Evolutionary conservation across 129 eudicot species (phyloP), one percentile per base, ranked within the genome.

Genomic region (Flaveria linearis): DNA sequence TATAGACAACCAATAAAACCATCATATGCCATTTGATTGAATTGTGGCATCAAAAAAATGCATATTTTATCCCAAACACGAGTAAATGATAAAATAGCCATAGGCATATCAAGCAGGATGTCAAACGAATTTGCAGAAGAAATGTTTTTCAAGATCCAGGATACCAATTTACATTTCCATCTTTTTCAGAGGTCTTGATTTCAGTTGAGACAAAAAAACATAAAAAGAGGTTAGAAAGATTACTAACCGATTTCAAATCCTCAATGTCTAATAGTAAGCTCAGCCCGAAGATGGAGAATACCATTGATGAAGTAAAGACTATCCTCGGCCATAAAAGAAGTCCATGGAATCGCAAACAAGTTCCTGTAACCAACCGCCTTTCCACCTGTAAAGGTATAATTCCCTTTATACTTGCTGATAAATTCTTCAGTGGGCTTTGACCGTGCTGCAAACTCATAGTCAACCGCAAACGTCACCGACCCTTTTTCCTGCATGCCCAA

Each of bases 401-500:
- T 91, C 14, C 97, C 97, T 63, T 91, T 91, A 61, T 88, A 91
- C 84, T 91, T 91, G 60, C 90, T 89, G 0, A 84, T 55, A 58
- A 68, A 89, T 74, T 91, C 97, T 82, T 91, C 96, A 0, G 90
- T 77, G 7, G 97, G 89, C 67, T 87, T 91, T 13, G 90, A 83
- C 56, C 97, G 75, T 1, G 96, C 92, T 3, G 97, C 88, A 85
- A 91, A 89, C 68, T 89, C 97, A 18, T 88, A 88, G 69, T 91
- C 97, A 10, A 91, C 96, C 3, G 92, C 92, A 78, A 87, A 87
- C 18, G 89, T 82, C 2, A 85, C 96, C 0, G 90, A 85, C 45
- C 96, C 97, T 74, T 89, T 88, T 58, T 91, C 96, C 68, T 89
- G 92, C 96, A 89, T 91, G 65, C 96, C 96, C 42, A 91, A 69